These are phyloP conservation scores for Podospora fimiseda DNA, from an alignment of 495 filamentous ascomycete genomes.

Conservation along the genomic window DNA sequence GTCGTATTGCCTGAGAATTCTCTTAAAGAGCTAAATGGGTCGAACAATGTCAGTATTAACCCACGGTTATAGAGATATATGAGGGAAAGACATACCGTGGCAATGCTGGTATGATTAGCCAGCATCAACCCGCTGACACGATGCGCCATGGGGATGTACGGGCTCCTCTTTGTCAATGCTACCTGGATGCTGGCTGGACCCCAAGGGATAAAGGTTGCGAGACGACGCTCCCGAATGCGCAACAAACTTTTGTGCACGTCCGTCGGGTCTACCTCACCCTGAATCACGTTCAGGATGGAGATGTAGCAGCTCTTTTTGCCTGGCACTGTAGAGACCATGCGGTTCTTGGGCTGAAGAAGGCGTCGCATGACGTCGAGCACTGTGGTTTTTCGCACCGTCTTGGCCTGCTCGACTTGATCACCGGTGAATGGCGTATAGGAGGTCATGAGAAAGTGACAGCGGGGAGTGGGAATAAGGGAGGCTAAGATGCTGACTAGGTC, in stretches of 20 bases:
- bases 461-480: constrained; percentile 89
- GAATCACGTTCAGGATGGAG: constrained; percentile 96
- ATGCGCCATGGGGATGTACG: constrained; percentile 84
- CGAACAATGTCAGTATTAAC: neutral
- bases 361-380: constrained; percentile 96
- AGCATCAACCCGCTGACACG: constrained; percentile 96
- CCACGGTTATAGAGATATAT: too few relatives aligned
- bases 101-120: constrained; percentile 95
- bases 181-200: constrained; percentile 98
- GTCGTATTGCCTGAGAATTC: constrained; percentile 85
- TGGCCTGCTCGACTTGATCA: constrained; percentile 90
- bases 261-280: constrained; percentile 94
- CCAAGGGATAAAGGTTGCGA: constrained; percentile 98
- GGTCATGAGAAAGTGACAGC: constrained; percentile 96
- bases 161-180: constrained; percentile 90
- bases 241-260: constrained; percentile 97
- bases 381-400: constrained; percentile 95
- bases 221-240: constrained; percentile 85
- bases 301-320: constrained; percentile 98
- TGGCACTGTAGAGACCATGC: constrained; percentile 95
- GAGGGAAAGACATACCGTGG: constrained; percentile 53
- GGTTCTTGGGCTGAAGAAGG: constrained; percentile 93
- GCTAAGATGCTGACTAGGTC: constrained; percentile 95
- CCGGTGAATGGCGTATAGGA: constrained; percentile 96
- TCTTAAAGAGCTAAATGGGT: constrained; percentile 86